These are phyloP conservation scores for Aristolochia fimbriata DNA, from an alignment of 164 flowering plant genomes.

Conservation along the genomic window DNA sequence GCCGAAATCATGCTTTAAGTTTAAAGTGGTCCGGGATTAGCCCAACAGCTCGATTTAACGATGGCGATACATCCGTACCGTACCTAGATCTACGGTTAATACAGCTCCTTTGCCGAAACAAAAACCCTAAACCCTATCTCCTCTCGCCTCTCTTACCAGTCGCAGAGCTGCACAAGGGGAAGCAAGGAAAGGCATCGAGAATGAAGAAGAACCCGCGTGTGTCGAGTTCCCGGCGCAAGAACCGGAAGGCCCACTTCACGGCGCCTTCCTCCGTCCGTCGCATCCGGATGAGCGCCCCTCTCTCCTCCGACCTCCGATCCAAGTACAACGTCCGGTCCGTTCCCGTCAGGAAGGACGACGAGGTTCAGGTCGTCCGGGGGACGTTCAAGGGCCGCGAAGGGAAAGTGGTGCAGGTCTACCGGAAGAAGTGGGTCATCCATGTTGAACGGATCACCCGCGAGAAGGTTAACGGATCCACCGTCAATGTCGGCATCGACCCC, in stretches of 20 bases:
- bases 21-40: no score
- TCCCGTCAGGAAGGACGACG: conserved; percentile 82
- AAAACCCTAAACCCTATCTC: no score
- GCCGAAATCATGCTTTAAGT: no score
- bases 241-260: conserved; percentile 11
- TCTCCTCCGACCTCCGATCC: conserved; percentile 19
- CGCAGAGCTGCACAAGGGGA: neutral
- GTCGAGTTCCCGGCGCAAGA: conserved; percentile 6
- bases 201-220: conserved; percentile 10
- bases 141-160: neutral
- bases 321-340: conserved; percentile 39
- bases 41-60: no score
- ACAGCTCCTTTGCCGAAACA: no score
- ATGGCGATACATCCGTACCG: no score
- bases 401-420: conserved; percentile 72
- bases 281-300: conserved; percentile 12
- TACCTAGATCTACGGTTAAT: no score
- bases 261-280: conserved; percentile 12
- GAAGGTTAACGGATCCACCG: conserved; percentile 79
- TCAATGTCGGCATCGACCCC: conserved; percentile 70
- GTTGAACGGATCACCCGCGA: conserved; percentile 74
- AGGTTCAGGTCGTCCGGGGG: conserved; percentile 70
- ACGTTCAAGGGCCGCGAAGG: conserved; percentile 80
- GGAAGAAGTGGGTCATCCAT: conserved; percentile 78
- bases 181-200: neutral